Evolutionary conservation across 345 rosid species (phyloP).

Genomic region (Lagerstroemia speciosa): DNA sequence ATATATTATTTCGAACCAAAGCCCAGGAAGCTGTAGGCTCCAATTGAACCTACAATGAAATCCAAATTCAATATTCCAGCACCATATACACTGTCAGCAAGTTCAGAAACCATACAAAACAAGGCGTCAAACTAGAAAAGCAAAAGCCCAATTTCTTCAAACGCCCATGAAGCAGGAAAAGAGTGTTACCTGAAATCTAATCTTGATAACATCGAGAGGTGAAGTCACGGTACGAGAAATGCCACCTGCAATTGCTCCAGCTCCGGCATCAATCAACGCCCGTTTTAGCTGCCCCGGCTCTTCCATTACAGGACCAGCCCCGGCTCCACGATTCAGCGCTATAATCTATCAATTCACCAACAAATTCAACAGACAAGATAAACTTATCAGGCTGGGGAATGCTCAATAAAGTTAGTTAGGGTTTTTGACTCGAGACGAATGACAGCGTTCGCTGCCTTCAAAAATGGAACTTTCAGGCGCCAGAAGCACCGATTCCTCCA

Average conservation of each 20-base stretch:
- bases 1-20: constrained; percentile 33
- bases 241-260: constrained; percentile 80
- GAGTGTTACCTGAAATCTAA: constrained; percentile 82
- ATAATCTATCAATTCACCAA: constrained; percentile 4
- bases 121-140: background rate
- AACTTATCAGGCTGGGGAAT: background rate
- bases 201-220: constrained; percentile 96
- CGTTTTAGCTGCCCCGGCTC: constrained; percentile 72
- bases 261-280: constrained; percentile 48
- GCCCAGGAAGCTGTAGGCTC: constrained; percentile 89
- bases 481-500: background rate
- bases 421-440: background rate
- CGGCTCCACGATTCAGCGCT: background rate
- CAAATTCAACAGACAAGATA: background rate
- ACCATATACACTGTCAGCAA: background rate
- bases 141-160: background rate
- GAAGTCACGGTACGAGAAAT: constrained; percentile 87
- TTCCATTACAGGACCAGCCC: constrained; percentile 21
- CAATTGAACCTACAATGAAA: constrained; percentile 66
- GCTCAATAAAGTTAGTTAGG: background rate
- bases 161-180: background rate
- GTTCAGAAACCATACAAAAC: background rate
- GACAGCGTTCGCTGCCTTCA: background rate
- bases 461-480: background rate
- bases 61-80: background rate